Evolutionary conservation across 1,139 yeast genomes (phyloP), one percentile per base, ranked within the genome.

Genomic region (Saccharomyces hybrid): DNA sequence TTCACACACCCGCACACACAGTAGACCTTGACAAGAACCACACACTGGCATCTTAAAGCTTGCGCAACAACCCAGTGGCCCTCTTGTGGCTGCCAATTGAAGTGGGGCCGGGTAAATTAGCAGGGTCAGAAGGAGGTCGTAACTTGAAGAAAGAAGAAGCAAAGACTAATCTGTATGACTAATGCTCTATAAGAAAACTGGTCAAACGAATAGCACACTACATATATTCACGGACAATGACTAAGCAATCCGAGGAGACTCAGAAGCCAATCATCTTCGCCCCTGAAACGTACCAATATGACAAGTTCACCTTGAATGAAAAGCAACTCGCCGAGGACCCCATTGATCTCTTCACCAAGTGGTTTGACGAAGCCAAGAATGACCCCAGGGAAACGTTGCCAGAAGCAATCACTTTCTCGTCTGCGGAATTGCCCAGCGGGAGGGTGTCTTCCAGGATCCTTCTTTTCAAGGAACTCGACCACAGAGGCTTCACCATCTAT

Each of bases 261-360:
- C 64, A 66, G 48, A 63, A 60, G 8, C 71, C 68, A 41, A 59
- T 67, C 32, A 63, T 67, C 51, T 70, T 88, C 70, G 96, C 97
- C 3, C 97, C 97, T 23, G 80, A 85, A 61, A 89, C 98, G 0
- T 88, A 87, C 63, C 98, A 93, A 70, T 93, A 91, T 70, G 83
- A 83, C 55, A 86, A 87, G 67, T 82, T 77, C 48, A 77, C 80
- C 20, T 74, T 93, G 54, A 76, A 78, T 52, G 84, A 81, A 54
- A 56, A 69, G 0, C 82, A 86, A 16, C 73, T 91, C 13, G 70
- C 69, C 27, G 49, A 66, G 3, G 79, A 80, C 61, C 99, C 99
- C 27, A 81, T 87, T 41, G 76, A 73, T 23, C 96, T 88, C 69
- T 93, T 91, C 74, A 80, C 84, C 59, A 70, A 73, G 55, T 93